Conservation (phyloP, 345 rosid genomes). For the Isatis tinctoria region DNA sequence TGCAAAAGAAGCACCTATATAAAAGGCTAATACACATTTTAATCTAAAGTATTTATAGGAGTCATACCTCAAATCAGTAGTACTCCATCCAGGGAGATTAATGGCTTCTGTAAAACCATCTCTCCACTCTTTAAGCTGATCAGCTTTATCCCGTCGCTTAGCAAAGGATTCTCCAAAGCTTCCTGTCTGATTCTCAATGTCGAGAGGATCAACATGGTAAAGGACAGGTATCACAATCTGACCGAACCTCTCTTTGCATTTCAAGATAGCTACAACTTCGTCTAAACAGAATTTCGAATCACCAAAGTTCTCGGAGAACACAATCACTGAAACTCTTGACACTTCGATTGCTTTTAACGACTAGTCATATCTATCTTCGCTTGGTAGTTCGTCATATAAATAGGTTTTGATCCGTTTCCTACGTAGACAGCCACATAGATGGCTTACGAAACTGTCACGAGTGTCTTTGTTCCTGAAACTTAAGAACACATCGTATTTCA, state of each 20-base stretch:
- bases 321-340: conserved; percentile 21
- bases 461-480: conserved; percentile 33
- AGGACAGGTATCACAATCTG: conserved; percentile 35
- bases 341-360: conserved; percentile 11
- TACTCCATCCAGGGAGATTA: conserved; percentile 20
- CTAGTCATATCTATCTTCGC: conserved; percentile 6
- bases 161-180: conserved; percentile 25
- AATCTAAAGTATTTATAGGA: not conserved
- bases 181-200: conserved; percentile 27
- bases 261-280: conserved; percentile 30
- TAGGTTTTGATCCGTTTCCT: conserved; percentile 24
- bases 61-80: conserved; percentile 1
- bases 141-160: conserved; percentile 1
- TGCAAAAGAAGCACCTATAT: not conserved
- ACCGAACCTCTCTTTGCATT: conserved; percentile 18
- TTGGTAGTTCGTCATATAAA: conserved; percentile 15
- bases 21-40: not conserved
- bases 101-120: conserved; percentile 10
- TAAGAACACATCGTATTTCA: conserved; percentile 29
- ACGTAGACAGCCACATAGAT: conserved; percentile 23
- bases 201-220: conserved; percentile 32
- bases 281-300: conserved; percentile 31
- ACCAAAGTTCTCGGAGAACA: conserved; percentile 25
- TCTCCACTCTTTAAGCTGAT: conserved; percentile 8
- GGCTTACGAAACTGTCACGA: conserved; percentile 31